phyloP scores from a whole-genome alignment of 2,329 filamentous ascomycete genomes.

The Torrubiella hemipterigena region DNA sequence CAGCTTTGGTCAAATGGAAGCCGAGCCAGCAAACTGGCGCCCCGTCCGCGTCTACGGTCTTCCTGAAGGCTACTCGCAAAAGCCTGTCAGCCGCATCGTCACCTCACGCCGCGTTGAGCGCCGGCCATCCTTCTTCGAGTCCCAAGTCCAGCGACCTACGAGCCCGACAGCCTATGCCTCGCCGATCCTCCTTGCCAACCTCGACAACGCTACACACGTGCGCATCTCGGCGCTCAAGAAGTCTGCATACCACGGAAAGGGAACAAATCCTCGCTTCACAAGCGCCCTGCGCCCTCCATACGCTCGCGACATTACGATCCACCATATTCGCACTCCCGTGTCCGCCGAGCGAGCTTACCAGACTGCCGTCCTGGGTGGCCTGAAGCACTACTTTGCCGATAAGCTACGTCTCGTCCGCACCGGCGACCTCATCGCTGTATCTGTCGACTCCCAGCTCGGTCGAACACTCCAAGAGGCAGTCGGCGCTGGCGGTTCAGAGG shows the following conservation, averaged over 20 bases:
- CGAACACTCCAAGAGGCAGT: conserved; percentile 66
- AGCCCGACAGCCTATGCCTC: conserved; percentile 63
- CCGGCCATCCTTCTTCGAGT: conserved; percentile 51
- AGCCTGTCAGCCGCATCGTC: conserved; percentile 48
- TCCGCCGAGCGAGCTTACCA: conserved; percentile 80
- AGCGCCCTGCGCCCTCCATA: conserved; percentile 44
- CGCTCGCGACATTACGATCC: conserved; percentile 67
- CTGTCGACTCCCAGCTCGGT: conserved; percentile 77
- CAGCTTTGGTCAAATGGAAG: conserved; percentile 41
- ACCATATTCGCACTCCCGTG: conserved; percentile 80
- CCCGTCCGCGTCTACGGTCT: conserved; percentile 82
- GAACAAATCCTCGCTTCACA: conserved; percentile 43
- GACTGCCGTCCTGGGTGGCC: conserved; percentile 69
- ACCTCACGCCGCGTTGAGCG: conserved; percentile 40
- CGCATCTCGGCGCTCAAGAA: conserved; percentile 61
- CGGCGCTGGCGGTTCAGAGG: conserved; percentile 45
- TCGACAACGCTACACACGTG: conserved; percentile 67
- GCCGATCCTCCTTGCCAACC: conserved; percentile 75
- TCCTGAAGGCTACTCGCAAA: conserved; percentile 58
- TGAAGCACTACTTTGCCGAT: conserved; percentile 81
- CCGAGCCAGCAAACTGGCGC: conserved; percentile 58
- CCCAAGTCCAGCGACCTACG: conserved; percentile 49
- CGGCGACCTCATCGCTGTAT: conserved; percentile 80
- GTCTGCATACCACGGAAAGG: conserved; percentile 33
- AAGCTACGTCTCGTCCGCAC: conserved; percentile 72